Evolutionary conservation across 1,139 yeast species (phyloP).

Genomic region (Taiozyma sp.): DNA sequence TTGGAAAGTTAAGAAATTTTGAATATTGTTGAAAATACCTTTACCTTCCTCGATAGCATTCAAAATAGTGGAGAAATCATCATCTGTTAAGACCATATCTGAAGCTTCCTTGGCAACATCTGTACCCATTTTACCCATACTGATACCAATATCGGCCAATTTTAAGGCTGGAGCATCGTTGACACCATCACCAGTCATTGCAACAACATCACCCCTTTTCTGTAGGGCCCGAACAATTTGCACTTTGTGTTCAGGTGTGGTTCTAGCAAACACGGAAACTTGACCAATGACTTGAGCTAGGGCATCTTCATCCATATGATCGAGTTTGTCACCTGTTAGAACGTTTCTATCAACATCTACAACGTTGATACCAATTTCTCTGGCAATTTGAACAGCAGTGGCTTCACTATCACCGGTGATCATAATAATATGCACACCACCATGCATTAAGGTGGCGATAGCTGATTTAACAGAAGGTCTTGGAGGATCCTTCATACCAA

Average conservation of each 20-base stretch:
- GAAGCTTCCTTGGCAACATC: conserved; percentile 99
- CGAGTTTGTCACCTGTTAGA: conserved; percentile 80
- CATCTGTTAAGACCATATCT: conserved; percentile 96
- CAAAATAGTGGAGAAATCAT: conserved; percentile 89
- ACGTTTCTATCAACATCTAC: conserved; percentile 57
- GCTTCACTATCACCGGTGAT: conserved; percentile 95
- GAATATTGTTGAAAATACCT: conserved; percentile 92
- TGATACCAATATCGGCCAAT: conserved; percentile 94
- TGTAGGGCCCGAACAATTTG: conserved; percentile 89
- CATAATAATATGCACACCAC: conserved; percentile 96
- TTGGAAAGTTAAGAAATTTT: conserved; percentile 90
- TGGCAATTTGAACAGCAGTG: conserved; percentile 89
- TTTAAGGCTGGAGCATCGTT: conserved; percentile 99
- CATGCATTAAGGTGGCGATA: conserved; percentile 69
- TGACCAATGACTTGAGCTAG: conserved; percentile 71
- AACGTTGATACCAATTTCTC: conserved; percentile 87
- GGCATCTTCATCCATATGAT: conserved; percentile 62
- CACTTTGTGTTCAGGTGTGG: conserved; percentile 95
- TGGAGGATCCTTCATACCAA: conserved; percentile 98
- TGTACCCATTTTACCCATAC: conserved; percentile 96
- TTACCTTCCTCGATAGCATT: conserved; percentile 96
- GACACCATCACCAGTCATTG: conserved; percentile 99
- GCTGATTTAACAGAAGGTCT: conserved; percentile 76
- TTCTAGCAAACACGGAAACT: conserved; percentile 91
- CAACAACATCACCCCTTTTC: conserved; percentile 90